Evolutionary conservation across 371 early-diverging fungal species (phyloP).

Genomic region (Nematocida ausubeli): DNA sequence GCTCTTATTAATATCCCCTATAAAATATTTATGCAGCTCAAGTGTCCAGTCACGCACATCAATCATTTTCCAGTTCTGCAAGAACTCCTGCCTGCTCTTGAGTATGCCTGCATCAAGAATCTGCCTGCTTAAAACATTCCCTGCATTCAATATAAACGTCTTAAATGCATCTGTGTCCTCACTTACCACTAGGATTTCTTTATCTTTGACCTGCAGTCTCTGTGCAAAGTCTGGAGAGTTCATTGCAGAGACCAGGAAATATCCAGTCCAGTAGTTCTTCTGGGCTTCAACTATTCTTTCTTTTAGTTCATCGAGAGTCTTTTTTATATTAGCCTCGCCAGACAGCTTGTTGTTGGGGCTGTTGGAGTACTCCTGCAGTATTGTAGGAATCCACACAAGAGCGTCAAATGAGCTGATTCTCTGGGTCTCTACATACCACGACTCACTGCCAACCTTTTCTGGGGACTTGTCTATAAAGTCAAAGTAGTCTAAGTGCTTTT

Average conservation of each 20-base stretch:
- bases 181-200: neutral
- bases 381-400: neutral
- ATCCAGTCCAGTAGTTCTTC: conserved; percentile 2
- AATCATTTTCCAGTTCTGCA: neutral
- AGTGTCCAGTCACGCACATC: neutral
- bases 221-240: neutral
- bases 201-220: neutral
- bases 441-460: neutral
- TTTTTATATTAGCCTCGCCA: neutral
- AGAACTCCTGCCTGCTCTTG: neutral
- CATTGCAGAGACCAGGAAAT: conserved; percentile 9
- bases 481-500: conserved; percentile 1
- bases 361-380: neutral
- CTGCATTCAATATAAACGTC: neutral
- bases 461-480: neutral
- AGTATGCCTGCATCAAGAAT: neutral
- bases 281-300: neutral
- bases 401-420: neutral
- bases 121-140: neutral
- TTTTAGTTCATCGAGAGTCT: neutral
- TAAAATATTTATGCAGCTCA: neutral
- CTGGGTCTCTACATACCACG: conserved; percentile 3
- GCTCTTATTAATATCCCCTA: neutral
- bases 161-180: neutral
- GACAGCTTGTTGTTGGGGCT: neutral